Percentiles rank a stretch among this genome's conserved stretches.
phyloP scores from a whole-genome alignment of 352 stramenopile genomes.

The Globisporangium cylindrosporum region DNA sequence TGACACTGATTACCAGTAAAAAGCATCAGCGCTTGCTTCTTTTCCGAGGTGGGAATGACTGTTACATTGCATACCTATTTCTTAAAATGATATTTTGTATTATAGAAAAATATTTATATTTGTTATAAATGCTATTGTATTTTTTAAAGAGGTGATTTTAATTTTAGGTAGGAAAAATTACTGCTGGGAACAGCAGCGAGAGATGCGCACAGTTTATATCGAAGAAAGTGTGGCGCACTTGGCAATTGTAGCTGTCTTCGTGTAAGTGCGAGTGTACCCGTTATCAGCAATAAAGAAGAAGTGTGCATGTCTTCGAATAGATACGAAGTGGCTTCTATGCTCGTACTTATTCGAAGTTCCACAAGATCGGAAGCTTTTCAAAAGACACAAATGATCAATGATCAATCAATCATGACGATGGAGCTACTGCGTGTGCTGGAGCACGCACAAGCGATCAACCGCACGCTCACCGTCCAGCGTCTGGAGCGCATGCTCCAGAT shows the following conservation, averaged over 20 bases:
- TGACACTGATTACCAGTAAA: background rate
- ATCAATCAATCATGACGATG: background rate
- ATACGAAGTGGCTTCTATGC: background rate
- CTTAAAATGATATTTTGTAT: background rate
- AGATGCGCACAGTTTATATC: constrained; percentile 3
- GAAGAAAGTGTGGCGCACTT: constrained; percentile 7
- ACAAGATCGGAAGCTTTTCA: background rate
- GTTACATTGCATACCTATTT: background rate
- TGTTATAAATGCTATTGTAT: background rate
- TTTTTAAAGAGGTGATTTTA: background rate
- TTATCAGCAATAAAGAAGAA: constrained; percentile 1
- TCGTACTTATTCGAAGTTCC: background rate
- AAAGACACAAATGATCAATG: background rate
- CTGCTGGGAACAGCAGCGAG: constrained; percentile 7
- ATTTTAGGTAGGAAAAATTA: background rate
- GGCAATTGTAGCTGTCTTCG: constrained; percentile 5
- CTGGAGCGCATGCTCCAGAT: constrained; percentile 59
- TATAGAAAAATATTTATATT: background rate
- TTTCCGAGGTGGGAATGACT: background rate
- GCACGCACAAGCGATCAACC: constrained; percentile 39
- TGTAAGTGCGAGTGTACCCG: constrained; percentile 11
- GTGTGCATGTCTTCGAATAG: background rate
- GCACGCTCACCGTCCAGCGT: constrained; percentile 33
- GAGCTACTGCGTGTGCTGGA: constrained; percentile 26
- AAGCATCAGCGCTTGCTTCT: too few species aligned